Conservation (phyloP, 1,284 basidiomycete species). For the Apiotrichum mycotoxinovorans region DNA sequence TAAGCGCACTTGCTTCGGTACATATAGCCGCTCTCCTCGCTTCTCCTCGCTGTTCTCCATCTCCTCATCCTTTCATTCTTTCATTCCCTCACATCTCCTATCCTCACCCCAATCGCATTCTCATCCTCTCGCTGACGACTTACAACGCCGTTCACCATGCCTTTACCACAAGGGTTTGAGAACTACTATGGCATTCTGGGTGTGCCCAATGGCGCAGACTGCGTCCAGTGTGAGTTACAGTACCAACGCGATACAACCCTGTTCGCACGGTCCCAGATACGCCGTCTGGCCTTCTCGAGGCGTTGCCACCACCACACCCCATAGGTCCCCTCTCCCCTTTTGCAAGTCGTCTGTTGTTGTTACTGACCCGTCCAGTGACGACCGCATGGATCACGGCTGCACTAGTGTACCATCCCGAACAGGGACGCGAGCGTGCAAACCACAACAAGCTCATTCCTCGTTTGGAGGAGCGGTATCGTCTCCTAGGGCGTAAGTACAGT, state of each 20-base stretch:
- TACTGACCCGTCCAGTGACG: background rate
- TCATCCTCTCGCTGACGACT: background rate
- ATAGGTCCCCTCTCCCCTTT: background rate
- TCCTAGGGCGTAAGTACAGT: background rate
- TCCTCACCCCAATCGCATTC: background rate
- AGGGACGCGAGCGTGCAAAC: background rate
- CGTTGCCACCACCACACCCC: background rate
- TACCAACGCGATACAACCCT: too few species aligned
- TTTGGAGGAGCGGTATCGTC: background rate
- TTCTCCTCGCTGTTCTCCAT: too few species aligned
- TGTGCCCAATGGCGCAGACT: background rate
- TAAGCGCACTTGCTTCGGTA: too few species aligned
- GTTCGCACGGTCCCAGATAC: too few species aligned
- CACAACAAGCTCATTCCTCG: background rate
- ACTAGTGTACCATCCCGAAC: background rate
- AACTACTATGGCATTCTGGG: slow-evolving; percentile 4
- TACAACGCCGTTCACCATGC: background rate
- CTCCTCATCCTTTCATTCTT: too few species aligned
- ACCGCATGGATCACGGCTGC: background rate
- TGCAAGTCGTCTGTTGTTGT: background rate
- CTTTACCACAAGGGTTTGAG: background rate
- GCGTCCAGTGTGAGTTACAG: background rate
- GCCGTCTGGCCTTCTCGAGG: too few species aligned
- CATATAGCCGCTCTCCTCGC: too few species aligned
- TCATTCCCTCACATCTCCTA: too few species aligned